Evolutionary conservation across 1,284 basidiomycete genomes (phyloP).

Genomic region (Abortiporus biennis): DNA sequence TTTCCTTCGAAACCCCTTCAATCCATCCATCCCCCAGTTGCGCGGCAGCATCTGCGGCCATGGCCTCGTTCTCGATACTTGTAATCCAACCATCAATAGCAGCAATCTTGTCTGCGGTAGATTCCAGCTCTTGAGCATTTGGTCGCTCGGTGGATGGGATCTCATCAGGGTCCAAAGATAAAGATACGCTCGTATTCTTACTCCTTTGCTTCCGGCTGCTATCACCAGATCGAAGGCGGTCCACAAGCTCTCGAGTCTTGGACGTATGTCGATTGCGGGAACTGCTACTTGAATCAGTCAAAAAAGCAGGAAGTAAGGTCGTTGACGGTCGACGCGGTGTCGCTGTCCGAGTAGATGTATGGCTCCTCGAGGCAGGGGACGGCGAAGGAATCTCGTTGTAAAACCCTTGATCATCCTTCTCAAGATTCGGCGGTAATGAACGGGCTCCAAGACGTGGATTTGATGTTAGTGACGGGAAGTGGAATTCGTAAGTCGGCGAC

Average conservation of each 20-base stretch:
- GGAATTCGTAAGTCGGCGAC: slow-evolving; percentile 24
- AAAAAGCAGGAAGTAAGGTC: too few relatives aligned
- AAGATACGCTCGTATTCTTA: too few relatives aligned
- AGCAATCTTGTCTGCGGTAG: slow-evolving; percentile 6
- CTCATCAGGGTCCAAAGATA: neutral
- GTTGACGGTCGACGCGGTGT: slow-evolving; percentile 21
- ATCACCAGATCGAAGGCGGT: slow-evolving; percentile 6
- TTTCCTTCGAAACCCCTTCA: slow-evolving; percentile 4
- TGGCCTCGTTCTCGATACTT: slow-evolving; percentile 3
- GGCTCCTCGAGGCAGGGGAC: slow-evolving; percentile 13
- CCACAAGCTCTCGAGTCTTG: slow-evolving; percentile 8
- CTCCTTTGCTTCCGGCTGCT: too few relatives aligned
- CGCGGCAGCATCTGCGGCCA: slow-evolving; percentile 2
- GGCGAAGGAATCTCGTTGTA: slow-evolving; percentile 18
- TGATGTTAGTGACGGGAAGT: slow-evolving; percentile 23
- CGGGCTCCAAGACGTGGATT: slow-evolving; percentile 17
- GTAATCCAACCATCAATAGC: slow-evolving; percentile 10
- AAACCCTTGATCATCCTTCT: slow-evolving; percentile 28
- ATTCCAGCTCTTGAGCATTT: too few relatives aligned
- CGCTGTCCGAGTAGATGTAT: slow-evolving; percentile 17
- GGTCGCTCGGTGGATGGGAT: neutral
- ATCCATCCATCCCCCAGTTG: slow-evolving; percentile 7
- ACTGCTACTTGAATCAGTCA: slow-evolving; percentile 3
- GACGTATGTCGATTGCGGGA: slow-evolving; percentile 2
- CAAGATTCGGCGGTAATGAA: slow-evolving; percentile 21